Conservation (phyloP, 306 rosid genomes). For the Lablab purpureus region DNA sequence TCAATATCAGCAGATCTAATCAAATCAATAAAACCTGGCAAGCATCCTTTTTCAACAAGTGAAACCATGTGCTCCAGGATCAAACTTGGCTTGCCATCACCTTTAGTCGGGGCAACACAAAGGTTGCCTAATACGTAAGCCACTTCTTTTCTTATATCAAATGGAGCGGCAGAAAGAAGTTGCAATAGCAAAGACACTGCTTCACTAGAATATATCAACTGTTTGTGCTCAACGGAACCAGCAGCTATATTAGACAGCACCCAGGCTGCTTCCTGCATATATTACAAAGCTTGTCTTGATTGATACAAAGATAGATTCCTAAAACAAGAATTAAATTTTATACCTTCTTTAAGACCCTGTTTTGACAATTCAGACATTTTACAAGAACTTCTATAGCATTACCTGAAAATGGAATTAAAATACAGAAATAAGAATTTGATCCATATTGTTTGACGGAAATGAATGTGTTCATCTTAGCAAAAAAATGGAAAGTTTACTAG, state of each 20-base stretch:
- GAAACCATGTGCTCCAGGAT: conserved; percentile 81
- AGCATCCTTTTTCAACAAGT: conserved; percentile 81
- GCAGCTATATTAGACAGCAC: conserved; percentile 91
- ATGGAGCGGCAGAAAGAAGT: conserved; percentile 80
- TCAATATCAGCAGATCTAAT: conserved; percentile 85
- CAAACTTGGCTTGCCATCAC: conserved; percentile 70
- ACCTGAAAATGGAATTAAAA: conserved; percentile 62
- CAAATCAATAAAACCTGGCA: conserved; percentile 84
- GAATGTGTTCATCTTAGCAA: conserved; percentile 21
- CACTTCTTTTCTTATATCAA: conserved; percentile 89
- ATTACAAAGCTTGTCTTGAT: conserved; percentile 33
- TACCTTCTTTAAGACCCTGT: conserved; percentile 93
- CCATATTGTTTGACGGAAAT: conserved; percentile 22
- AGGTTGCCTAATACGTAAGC: conserved; percentile 95
- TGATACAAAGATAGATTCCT: conserved; percentile 31
- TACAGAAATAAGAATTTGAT: conserved; percentile 11
- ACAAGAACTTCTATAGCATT: conserved; percentile 67
- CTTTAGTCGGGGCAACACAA: conserved; percentile 73
- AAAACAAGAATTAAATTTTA: conserved; percentile 25
- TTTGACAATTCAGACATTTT: conserved; percentile 87
- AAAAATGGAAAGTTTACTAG: conserved; percentile 50
- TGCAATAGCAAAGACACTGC: conserved; percentile 68
- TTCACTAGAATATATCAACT: conserved; percentile 74
- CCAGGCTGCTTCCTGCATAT: conserved; percentile 92
- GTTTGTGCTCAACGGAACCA: conserved; percentile 86